Base-by-base conservation (phyloP, 345 rosid species). In the Geranium brycei region DNA sequence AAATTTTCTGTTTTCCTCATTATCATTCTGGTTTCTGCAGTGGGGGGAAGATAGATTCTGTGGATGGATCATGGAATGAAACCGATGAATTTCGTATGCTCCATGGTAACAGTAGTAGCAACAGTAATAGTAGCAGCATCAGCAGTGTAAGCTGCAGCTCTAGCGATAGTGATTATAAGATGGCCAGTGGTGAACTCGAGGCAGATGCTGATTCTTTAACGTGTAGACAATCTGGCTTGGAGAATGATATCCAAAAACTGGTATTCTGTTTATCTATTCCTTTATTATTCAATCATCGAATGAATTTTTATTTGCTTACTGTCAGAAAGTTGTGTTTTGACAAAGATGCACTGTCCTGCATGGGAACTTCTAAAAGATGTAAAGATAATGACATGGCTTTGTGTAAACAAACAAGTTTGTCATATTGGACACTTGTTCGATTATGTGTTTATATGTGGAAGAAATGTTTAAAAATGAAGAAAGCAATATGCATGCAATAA, bases 131-230 rank as follows among this genome's bases (percentile, higher is more conserved):
- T 78, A 95, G 96, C 80, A 93, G 99, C 77, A 79, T 86, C 76
- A 88, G 96, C 82, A 81, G 95, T 73, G 61, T 90, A 78, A 91
- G 95, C 68, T 80, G 95, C 74, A 85, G 91, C 70, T 95, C 97
- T 51, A 85, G 91, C 65, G 96, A 88, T 65, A 90, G 95, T 80
- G 96, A 88, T 66, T 76, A 77, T 77, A 82, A 75, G 71, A 82
- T 86, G 82, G 77, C 78, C 67, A 73, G 78, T 73, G 91, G 88
- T 61, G 99, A 95, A 70, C 95, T 88, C 59, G 99, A 91, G 57
- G 96, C 99, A 30, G 99, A 95, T 85, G 99, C 95, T 66, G 99
- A 95, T 87, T 95, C 99, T 59, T 73, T 88, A 61, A 79, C 91
- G n/a, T 88, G 96, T 66, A 85, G 87, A 73, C 95, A 87, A 71